Conservation (phyloP, 2,329 filamentous ascomycete species). For the Aspergillus hiratsukae region DNA sequence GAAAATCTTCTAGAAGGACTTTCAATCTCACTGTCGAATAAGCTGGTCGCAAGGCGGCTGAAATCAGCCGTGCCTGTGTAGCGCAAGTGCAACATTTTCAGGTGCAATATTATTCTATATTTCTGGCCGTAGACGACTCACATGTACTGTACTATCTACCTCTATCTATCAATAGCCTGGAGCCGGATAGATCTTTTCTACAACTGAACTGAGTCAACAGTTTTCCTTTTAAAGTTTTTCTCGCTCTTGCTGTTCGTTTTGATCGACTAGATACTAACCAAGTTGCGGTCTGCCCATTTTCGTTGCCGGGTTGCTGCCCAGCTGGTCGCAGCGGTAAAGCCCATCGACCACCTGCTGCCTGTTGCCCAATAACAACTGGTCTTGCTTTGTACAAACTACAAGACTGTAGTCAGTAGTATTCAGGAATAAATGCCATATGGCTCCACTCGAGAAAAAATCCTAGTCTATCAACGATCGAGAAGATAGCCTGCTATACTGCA, state of each 20-base stretch:
- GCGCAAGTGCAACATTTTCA: background rate
- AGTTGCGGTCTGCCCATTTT: conserved; percentile 25
- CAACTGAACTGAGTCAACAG: background rate
- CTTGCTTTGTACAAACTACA: conserved; percentile 13
- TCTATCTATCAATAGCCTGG: background rate
- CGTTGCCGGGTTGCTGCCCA: conserved; percentile 30
- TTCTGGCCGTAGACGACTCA: background rate
- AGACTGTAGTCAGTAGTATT: background rate
- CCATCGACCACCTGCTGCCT: conserved; percentile 24
- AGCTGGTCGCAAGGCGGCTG: background rate
- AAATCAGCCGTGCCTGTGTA: background rate
- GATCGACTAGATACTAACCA: conserved; percentile 1
- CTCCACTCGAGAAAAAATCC: conserved; percentile 5
- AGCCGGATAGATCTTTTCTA: background rate
- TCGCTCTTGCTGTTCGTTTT: background rate
- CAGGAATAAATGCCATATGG: conserved; percentile 6
- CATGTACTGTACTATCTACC: background rate
- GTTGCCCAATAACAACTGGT: conserved; percentile 7
- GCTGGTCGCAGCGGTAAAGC: conserved; percentile 30
- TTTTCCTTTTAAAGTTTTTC: background rate
- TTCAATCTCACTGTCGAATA: background rate
- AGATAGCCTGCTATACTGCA: background rate
- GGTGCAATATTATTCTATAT: background rate
- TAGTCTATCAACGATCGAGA: background rate
- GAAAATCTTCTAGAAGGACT: background rate